phyloP scores from a whole-genome alignment of 768 basidiomycete species.

The Suillus americanus region DNA sequence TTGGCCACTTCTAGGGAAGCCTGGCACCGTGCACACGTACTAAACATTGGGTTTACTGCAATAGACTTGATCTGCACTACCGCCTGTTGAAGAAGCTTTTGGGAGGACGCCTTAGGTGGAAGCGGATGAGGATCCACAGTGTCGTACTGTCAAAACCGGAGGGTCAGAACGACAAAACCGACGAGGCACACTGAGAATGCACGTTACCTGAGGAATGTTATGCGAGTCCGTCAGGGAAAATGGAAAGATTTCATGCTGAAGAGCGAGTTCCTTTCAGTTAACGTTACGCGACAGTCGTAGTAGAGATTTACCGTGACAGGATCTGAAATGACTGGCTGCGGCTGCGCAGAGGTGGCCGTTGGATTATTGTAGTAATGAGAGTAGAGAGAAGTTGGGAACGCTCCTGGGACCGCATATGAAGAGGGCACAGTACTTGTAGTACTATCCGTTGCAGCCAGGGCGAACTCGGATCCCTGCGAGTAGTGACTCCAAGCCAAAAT shows the following conservation, averaged over 20 bases:
- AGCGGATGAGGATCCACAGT: constrained; percentile 65
- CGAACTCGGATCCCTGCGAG: background rate
- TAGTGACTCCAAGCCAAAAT: constrained; percentile 1
- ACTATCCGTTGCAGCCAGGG: constrained; percentile 9
- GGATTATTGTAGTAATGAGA: constrained; percentile 70
- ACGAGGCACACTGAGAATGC: background rate
- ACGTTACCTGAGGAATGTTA: constrained; percentile 47
- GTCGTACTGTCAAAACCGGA: constrained; percentile 39
- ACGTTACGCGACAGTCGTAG: constrained; percentile 3
- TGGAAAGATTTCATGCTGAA: constrained; percentile 58
- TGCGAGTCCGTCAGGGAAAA: constrained; percentile 63
- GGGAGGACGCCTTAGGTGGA: constrained; percentile 52
- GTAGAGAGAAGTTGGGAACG: constrained; percentile 66
- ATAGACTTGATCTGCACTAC: constrained; percentile 59
- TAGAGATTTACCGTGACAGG: constrained; percentile 52
- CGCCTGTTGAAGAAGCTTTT: constrained; percentile 50
- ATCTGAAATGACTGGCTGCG: constrained; percentile 77
- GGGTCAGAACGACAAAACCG: background rate
- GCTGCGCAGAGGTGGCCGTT: constrained; percentile 69
- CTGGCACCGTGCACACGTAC: constrained; percentile 59
- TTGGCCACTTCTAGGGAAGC: constrained; percentile 63
- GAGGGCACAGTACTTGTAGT: constrained; percentile 13
- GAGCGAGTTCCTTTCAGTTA: background rate
- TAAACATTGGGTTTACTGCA: constrained; percentile 50
- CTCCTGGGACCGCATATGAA: constrained; percentile 54